Percentiles rank a stretch among this genome's conserved stretches.
These are phyloP conservation scores for Stropharia rugosoannulata DNA, from an alignment of 768 basidiomycete species.

Conservation along the genomic window DNA sequence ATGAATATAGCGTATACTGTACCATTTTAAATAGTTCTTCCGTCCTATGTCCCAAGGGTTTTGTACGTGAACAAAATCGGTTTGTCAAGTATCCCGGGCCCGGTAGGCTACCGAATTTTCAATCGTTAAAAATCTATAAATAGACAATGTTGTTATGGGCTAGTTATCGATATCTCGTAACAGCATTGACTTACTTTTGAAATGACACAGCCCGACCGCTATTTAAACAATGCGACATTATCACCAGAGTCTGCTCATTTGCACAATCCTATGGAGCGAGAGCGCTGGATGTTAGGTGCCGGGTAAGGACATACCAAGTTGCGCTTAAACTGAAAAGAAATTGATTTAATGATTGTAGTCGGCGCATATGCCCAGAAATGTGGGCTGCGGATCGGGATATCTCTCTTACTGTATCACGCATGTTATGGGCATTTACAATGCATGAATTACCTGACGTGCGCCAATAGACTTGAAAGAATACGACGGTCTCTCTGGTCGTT, in stretches of 20 bases:
- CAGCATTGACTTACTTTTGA: neutral
- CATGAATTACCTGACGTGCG: constrained; percentile 36
- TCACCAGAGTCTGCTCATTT: constrained; percentile 43
- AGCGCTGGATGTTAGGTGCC: constrained; percentile 51
- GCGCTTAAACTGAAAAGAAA: neutral
- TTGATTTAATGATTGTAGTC: constrained; percentile 12
- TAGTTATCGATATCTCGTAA: too few species aligned
- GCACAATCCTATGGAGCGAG: constrained; percentile 39
- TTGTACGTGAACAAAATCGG: too few species aligned
- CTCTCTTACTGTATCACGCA: constrained; percentile 41
- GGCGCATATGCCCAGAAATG: constrained; percentile 44
- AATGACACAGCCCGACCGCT: constrained; percentile 38
- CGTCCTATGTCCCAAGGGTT: too few species aligned
- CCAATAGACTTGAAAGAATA: constrained; percentile 46
- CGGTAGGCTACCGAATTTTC: too few species aligned
- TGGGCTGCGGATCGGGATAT: constrained; percentile 45
- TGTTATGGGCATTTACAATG: constrained; percentile 49
- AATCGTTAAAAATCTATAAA: too few species aligned
- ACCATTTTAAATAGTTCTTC: too few species aligned
- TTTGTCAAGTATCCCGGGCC: too few species aligned
- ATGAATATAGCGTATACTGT: too few species aligned
- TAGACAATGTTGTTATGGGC: too few species aligned
- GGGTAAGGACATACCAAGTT: constrained; percentile 31
- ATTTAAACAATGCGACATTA: constrained; percentile 33
- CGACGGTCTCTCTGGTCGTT: constrained; percentile 44